Evolutionary conservation across 495 filamentous ascomycete species (phyloP), one percentile per base, ranked within the genome.

Genomic region (Talaromyces ruber): DNA sequence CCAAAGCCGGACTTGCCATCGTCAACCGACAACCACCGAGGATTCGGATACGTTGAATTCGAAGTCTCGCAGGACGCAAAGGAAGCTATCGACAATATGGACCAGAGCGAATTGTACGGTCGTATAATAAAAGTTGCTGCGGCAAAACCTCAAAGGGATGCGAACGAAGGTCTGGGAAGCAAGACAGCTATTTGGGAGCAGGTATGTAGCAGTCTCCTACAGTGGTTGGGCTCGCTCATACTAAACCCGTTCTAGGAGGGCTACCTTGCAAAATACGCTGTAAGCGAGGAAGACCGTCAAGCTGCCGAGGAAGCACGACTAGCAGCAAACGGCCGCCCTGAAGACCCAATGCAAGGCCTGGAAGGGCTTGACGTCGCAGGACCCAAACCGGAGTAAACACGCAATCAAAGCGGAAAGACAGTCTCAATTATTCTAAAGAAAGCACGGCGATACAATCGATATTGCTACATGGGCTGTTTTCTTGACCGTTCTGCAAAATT

Each of bases 71-170:
- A 85, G 59, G 94, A 99, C 75, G 93, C 92, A 54, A 88, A 86
- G 63, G 94, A 97, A 73, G 94, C 94, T 39, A 96, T 99, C 70
- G 91, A 98, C 80, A 99, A 99, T 73, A 97, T 98, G 95, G 91
- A 99, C 68, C 92, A 95, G 69, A 87, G 92, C 63, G 92, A 97
- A 78, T 81, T 99, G n/a, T 97, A 91, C 70, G 95, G 93, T 2
- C 82, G 90, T 30, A 89, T 94, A 3, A 87, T 99, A 73, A 96
- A 90, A 72, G 94, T 98, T 18, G 91, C 91, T 14, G 82, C 86
- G 37, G 94, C 95, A 28, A 99, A 97, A 74, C 86, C 92, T 26
- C 92, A 93, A 64, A 97, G 96, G 81, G 91, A 93, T 57, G 82
- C 81, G 55, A 89, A 88, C 59, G 89, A 93, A 67, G 90, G 92